Evolutionary conservation across 2,329 filamentous ascomycete genomes (phyloP).

Genomic region (Fusarium sp.): DNA sequence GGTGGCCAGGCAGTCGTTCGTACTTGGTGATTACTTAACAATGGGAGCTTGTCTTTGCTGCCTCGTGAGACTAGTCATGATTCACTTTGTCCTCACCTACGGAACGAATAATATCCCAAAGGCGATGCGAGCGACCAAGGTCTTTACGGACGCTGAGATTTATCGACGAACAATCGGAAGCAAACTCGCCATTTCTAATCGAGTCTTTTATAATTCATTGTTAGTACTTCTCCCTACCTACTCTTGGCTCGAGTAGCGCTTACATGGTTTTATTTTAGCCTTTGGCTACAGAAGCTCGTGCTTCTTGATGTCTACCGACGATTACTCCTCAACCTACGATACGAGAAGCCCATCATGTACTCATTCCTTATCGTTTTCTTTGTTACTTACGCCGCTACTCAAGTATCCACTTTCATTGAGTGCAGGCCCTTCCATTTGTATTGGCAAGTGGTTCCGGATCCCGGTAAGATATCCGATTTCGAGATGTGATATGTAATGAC

Average conservation of each 20-base stretch:
- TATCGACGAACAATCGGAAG: slow-evolving; percentile 4
- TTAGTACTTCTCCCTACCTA: neutral
- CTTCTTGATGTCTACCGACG: slow-evolving; percentile 38
- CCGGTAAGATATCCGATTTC: neutral
- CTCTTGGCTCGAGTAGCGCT: neutral
- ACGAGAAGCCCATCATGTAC: slow-evolving; percentile 23
- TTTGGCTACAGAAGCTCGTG: slow-evolving; percentile 42
- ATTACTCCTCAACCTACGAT: slow-evolving; percentile 26
- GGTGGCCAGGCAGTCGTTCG: neutral
- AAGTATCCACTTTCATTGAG: slow-evolving; percentile 41
- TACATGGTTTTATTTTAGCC: neutral
- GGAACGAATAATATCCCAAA: slow-evolving; percentile 1
- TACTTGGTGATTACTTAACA: slow-evolving; percentile 1
- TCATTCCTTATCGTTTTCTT: slow-evolving; percentile 36
- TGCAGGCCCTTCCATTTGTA: slow-evolving; percentile 33
- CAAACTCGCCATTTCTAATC: slow-evolving; percentile 2
- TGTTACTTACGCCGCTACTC: slow-evolving; percentile 25
- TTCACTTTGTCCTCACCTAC: slow-evolving; percentile 1
- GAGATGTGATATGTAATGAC: too few relatives aligned
- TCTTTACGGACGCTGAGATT: slow-evolving; percentile 2
- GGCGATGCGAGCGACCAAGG: neutral
- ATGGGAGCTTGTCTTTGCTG: neutral
- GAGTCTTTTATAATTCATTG: slow-evolving; percentile 16
- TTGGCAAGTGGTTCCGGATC: slow-evolving; percentile 40
- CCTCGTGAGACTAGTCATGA: neutral